Evolutionary conservation across 352 stramenopile species (phyloP).

Genomic region (Phytopythium delawarense): DNA sequence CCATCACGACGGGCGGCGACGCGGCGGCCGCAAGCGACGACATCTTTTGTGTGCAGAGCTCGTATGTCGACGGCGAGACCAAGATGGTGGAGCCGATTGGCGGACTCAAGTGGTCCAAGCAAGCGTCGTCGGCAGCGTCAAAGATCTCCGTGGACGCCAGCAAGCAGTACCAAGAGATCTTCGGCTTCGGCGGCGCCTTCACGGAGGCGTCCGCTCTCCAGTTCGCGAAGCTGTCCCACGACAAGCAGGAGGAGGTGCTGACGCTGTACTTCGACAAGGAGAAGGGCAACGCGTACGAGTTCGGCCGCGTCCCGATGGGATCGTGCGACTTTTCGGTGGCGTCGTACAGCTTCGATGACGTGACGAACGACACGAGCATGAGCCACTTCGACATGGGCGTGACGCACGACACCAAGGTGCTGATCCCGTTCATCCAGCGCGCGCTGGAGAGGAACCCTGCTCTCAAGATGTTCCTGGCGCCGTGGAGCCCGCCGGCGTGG

Average conservation of each 20-base stretch:
- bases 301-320: constrained; percentile 90
- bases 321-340: constrained; percentile 85
- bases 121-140: constrained; percentile 13
- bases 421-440: constrained; percentile 85
- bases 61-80: constrained; percentile 46
- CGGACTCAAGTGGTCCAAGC: constrained; percentile 38
- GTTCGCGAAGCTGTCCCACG: constrained; percentile 71
- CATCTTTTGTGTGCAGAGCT: constrained; percentile 68
- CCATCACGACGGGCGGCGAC: not conserved
- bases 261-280: constrained; percentile 86
- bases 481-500: constrained; percentile 88
- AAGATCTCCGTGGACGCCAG: constrained; percentile 49
- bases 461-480: constrained; percentile 84
- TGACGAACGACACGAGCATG: constrained; percentile 61
- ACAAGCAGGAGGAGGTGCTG: constrained; percentile 82
- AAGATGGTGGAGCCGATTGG: constrained; percentile 62
- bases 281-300: constrained; percentile 77
- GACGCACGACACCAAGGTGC: constrained; percentile 63
- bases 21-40: not conserved
- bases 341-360: constrained; percentile 89
- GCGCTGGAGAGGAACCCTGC: constrained; percentile 56
- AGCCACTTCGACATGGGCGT: constrained; percentile 76
- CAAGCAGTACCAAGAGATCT: constrained; percentile 68
- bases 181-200: constrained; percentile 91
- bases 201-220: constrained; percentile 88